Base-by-base conservation (phyloP, 164 flowering plant species). In the Amborella trichopoda region DNA sequence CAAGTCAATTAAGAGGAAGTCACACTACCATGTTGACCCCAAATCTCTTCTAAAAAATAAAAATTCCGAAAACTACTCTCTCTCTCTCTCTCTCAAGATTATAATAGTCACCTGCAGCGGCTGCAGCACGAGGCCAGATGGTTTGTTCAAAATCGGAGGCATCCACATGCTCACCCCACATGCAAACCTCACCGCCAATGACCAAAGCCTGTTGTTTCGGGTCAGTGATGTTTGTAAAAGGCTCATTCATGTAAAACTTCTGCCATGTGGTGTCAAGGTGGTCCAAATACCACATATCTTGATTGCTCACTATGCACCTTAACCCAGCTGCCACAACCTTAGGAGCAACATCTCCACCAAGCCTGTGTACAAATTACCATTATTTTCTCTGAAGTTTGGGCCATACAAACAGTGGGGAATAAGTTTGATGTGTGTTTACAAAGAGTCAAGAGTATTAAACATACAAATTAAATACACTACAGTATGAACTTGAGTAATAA, bases 121-220 rank as follows among this genome's bases (percentile, higher is more conserved):
- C 95, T n/a, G 91, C 95, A 61, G 91, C 95, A 28, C 91, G 81
- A 4, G 95, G 95, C 95, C 95, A 86, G 51, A 86, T 82, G 20
- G 91, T 86, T 62, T 82, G 91, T 51, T 82, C 71, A 48, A 85
- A 66, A 40, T 85, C 80, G 3, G 95, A 86, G 1, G 52, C 76
- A 61, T 86, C 96, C 37, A 80, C 55, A 44, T 50, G 53, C 50
- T 86, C 96, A 5, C 87, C 96, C 96, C 96, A 86, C 84, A 76
- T 61, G 80, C 96, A 83, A 21, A 83, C 89, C 54, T 86, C 93
- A 28, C 96, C 96, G 0, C 93, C 93, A 41, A 86, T 44, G 26
- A 83, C 87, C 49, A 83, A 55, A 22, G 60, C 56, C 39, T 83
- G 87, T 21, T 75, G 81, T 40, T 54, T 39, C 3, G 74, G 68